Base-by-base conservation (phyloP, 2,329 filamentous ascomycete species). In the Chrysosporium keratinophilum region DNA sequence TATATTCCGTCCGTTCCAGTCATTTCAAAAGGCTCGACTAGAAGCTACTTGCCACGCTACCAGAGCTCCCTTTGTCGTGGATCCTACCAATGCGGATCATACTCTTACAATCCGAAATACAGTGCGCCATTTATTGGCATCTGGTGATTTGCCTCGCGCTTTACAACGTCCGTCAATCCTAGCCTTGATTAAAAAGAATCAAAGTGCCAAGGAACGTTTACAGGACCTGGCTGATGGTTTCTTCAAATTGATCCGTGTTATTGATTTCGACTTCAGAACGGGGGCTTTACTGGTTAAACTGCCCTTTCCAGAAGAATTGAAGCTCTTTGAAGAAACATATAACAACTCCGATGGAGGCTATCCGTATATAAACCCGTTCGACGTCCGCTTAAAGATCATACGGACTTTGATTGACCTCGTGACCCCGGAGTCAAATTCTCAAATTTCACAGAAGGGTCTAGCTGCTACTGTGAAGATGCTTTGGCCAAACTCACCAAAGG, bases 21-120 rank as follows among this genome's bases (percentile, higher is more conserved):
- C 62, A 5, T 69, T 90, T 63, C 72, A 77, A 56, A 94, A 97
- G 70, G 76, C 80, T 49, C 75, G 83, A 35, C 75, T 96, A 23
- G 33, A 68, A 39, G 50, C 76, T 63, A 57, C 87, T 81, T 96
- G 91, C 63, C 68, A 83, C 57, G 74, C 78, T n/a, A 78, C 83
- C 59, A 69, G 75, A 0, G 71, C 94, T 9, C 70, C 73, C 0
- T 97, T 88, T 85, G 87, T 88, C 58, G 87, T 93, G 65, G 93
- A 98, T 65, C 72, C 75, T 41, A 96, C 90, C 1, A 98, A 98
- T 64, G 68, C 75, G 14, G 85, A 96, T 62, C 77, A 75, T 7
- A 88, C 83, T 0, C 71, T 94, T 55, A 95, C 93, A 0, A 70
- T 77, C 43, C 80, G 93, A 37, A 98, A 98, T 63, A 83, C 91